Conservation (phyloP, 768 basidiomycete species). For the Auriscalpium vulgare region DNA sequence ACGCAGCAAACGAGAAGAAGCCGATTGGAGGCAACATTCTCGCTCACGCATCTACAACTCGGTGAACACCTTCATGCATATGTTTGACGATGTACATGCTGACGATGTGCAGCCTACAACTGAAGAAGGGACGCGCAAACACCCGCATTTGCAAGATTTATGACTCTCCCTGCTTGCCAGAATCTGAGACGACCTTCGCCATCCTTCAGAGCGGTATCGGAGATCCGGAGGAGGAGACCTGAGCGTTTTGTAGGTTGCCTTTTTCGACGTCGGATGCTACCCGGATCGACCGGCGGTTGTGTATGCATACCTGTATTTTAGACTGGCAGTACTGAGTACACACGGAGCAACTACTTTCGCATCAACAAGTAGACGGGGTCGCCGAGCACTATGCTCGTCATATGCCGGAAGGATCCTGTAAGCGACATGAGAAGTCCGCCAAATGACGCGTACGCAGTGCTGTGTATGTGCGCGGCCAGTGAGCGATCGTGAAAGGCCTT, state of each 20-base stretch:
- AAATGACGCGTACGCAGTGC: slow-evolving; percentile 94
- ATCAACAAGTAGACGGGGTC: slow-evolving; percentile 88
- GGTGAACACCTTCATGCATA: slow-evolving; percentile 36
- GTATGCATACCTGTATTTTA: no score
- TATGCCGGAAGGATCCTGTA: slow-evolving; percentile 85
- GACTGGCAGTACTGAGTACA: neutral
- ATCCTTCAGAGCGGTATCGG: slow-evolving; percentile 89
- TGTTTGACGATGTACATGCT: neutral
- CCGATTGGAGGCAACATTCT: slow-evolving; percentile 99
- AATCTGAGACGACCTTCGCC: slow-evolving; percentile 92
- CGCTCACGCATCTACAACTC: slow-evolving; percentile 96
- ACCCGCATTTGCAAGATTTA: slow-evolving; percentile 95
- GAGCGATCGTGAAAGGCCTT: slow-evolving; percentile 10
- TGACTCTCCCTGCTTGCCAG: slow-evolving; percentile 95
- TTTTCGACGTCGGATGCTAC: neutral
- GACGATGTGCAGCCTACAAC: slow-evolving; percentile 52
- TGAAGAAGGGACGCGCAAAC: slow-evolving; percentile 87
- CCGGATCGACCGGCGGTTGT: no score
- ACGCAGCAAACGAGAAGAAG: slow-evolving; percentile 90
- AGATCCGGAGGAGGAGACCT: slow-evolving; percentile 86
- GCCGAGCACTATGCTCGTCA: slow-evolving; percentile 87
- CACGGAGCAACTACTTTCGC: slow-evolving; percentile 35
- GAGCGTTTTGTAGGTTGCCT: slow-evolving; percentile 7
- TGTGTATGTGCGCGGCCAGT: slow-evolving; percentile 23
- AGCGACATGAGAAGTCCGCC: slow-evolving; percentile 93